Base-by-base conservation (phyloP, 495 filamentous ascomycete genomes). In the Tricharina praecox region DNA sequence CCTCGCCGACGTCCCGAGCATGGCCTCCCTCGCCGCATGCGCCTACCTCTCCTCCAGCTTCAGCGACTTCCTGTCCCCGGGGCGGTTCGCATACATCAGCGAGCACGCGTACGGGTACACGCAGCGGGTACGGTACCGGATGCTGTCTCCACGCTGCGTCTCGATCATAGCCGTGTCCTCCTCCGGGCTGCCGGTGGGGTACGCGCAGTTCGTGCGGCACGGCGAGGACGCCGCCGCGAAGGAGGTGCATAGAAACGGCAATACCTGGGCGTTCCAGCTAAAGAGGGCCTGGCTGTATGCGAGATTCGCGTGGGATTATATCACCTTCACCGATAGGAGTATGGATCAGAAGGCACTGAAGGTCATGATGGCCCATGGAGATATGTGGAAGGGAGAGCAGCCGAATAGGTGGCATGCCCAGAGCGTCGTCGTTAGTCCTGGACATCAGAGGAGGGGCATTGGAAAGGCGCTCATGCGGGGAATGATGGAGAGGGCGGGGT, bases 381-480 rank as follows among this genome's bases (percentile, higher is more conserved):
- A n/a, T n/a, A n/a, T n/a, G n/a, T n/a, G n/a, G n/a, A n/a, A n/a
- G n/a, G n/a, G n/a, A n/a, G n/a, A n/a, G n/a, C n/a, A n/a, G n/a
- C n/a, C n/a, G n/a, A n/a, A n/a, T n/a, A n/a, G 32, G 2, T 48
- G 16, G 32, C 45, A 48, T 39, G 47, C 28, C 11, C 37, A 44
- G 36, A 49, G 37, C 11, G 36, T 50, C 13, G 41, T 23, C 3
- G 48, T 50, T 23, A 18, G 16, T 43, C 24, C 28, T 16, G 39
- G 23, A n/a, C 16, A n/a, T 10, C 48, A 50, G 39, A 41, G 40
- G 9, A 30, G 33, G 7, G 48, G 48, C 3, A 25, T 50, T 1
- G 48, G 48, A 13, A 50, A 15, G 39, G 21, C 30, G 39, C 30
- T 50, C 3, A 33, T 45, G 39, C 7, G 24, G 0, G 13, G 4